Base-by-base conservation (phyloP, 2,329 filamentous ascomycete genomes). In the Pseudopithomyces chartarum region DNA sequence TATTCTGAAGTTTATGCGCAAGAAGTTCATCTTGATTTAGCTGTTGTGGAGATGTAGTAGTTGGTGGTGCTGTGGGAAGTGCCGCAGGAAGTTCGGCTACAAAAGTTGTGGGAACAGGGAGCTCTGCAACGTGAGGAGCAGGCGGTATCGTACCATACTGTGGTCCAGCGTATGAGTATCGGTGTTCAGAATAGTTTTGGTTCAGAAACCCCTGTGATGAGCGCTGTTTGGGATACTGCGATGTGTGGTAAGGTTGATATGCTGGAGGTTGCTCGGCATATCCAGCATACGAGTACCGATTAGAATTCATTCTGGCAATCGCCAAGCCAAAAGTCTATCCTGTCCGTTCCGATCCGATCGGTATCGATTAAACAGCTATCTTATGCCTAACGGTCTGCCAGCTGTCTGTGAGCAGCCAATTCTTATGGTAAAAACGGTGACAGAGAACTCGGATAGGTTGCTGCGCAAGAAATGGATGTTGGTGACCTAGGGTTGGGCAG, bases 21-120 rank as follows among this genome's bases (percentile, higher is more conserved):
- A 74, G 61, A 22, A 64, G 52, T 55, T 70, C 67, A 55, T 74
- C 71, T 36, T 73, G 64, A 20, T 56, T 70, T 23, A 73, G 40
- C 32, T 74, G 70, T 48, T 68, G 58, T n/a, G 61, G 52, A 2
- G 70, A 40, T 12, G 70, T 72, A 13, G 62, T 61, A 7, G 68
- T 73, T 15, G 56, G 60, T 34, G 67, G 69, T 13, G 62, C 65
- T 33, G 62, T 44, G n/a, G 70, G 68, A 26, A 68, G 44, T 6
- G 69, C 63, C 2, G 70, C 67, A 17, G 68, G 65, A 5, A 74
- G 58, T 52, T 73, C 71, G 46, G 70, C 55, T 10, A 60, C 43
- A 7, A 51, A 39, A 42, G 39, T 13, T 17, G 70, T 65, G 26
- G 26, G 26, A 8, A 29, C 26, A 17, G 68, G 65, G 6, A 73